These are phyloP conservation scores for Fraxinus platypoda DNA, from an alignment of 305 asterid genomes.

Conservation along the genomic window DNA sequence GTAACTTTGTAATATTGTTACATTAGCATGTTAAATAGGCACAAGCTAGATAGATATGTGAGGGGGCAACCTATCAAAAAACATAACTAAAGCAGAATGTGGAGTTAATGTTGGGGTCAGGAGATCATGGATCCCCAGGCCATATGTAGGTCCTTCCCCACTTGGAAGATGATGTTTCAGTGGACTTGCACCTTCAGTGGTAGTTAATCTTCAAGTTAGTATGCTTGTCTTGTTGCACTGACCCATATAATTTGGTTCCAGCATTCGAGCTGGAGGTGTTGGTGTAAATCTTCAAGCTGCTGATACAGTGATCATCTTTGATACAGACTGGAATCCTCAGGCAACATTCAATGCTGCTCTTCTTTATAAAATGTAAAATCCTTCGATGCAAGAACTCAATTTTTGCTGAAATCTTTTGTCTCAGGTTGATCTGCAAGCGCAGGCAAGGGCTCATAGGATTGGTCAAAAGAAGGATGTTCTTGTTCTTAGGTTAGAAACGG, in stretches of 20 bases:
- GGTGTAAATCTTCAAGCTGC: slow-evolving; percentile 99
- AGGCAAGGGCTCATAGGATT: slow-evolving; percentile 99
- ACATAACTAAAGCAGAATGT: background rate
- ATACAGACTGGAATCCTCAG: slow-evolving; percentile 99
- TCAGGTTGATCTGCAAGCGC: slow-evolving; percentile 99
- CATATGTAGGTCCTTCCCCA: background rate
- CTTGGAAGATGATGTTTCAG: background rate
- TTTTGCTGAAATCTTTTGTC: slow-evolving; percentile 19
- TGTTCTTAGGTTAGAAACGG: slow-evolving; percentile 97
- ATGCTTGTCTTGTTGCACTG: slow-evolving; percentile 16
- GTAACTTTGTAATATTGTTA: background rate
- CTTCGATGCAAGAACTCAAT: slow-evolving; percentile 7
- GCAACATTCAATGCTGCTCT: slow-evolving; percentile 35
- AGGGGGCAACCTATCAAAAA: background rate
- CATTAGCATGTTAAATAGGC: background rate
- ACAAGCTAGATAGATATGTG: background rate
- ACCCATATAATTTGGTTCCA: slow-evolving; percentile 32
- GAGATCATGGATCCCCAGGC: background rate
- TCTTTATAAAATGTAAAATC: slow-evolving; percentile 14
- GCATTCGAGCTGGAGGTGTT: slow-evolving; percentile 99
- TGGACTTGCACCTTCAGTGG: background rate
- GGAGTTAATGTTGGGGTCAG: background rate
- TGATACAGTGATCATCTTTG: slow-evolving; percentile 97
- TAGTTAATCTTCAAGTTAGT: background rate
- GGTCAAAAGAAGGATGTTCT: slow-evolving; percentile 99